These are phyloP conservation scores for Neoscytalidium dimidiatum DNA, from an alignment of 2,329 filamentous ascomycete species.

Conservation along the genomic window DNA sequence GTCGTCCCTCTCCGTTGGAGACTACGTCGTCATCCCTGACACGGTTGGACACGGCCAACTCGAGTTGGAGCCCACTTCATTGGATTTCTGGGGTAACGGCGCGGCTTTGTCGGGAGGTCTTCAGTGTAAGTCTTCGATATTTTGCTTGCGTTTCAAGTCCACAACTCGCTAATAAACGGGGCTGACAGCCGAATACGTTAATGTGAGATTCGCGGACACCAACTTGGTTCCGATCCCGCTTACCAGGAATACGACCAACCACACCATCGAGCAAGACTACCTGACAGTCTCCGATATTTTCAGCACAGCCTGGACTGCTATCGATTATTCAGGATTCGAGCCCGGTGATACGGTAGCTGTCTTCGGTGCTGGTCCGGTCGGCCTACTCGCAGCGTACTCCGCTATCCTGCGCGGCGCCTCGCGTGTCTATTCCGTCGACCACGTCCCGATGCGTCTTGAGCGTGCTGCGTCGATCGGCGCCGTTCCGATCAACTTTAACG, in stretches of 20 bases:
- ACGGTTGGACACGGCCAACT: conserved; percentile 17
- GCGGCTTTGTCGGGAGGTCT: neutral
- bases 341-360: conserved; percentile 31
- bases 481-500: conserved; percentile 23
- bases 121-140: neutral
- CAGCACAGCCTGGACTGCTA: conserved; percentile 41
- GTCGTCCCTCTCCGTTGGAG: conserved; percentile 12
- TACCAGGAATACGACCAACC: neutral
- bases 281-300: conserved; percentile 40
- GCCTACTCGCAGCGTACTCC: conserved; percentile 23
- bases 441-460: conserved; percentile 21
- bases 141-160: too few species aligned
- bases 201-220: conserved; percentile 21
- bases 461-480: conserved; percentile 22
- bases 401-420: conserved; percentile 25
- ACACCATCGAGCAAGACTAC: conserved; percentile 24
- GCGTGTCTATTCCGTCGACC: conserved; percentile 24
- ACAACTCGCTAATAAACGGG: neutral
- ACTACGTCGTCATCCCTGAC: conserved; percentile 23
- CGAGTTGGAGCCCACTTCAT: neutral
- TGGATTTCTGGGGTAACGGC: neutral
- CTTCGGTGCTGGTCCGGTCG: conserved; percentile 24
- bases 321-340: conserved; percentile 41
- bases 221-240: neutral
- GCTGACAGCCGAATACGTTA: conserved; percentile 20